Evolutionary conservation across 208 protist genomes (phyloP).

Genomic region (Leptomonas pyrrhocoris): DNA sequence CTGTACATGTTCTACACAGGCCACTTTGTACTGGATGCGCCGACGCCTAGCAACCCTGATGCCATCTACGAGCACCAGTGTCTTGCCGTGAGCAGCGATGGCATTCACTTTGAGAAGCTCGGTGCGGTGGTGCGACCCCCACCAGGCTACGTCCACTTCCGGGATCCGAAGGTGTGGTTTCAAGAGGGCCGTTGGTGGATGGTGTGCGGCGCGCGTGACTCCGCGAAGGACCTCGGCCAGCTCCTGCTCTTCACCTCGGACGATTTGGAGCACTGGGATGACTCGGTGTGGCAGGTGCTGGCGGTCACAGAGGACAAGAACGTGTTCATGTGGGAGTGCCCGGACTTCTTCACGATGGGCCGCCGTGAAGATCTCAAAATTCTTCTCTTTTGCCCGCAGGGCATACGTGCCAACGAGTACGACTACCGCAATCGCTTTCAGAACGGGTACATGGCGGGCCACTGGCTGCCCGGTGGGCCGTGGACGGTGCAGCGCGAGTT

Average conservation of each 20-base stretch:
- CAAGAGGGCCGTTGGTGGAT: constrained; percentile 48
- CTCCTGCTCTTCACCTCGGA: constrained; percentile 41
- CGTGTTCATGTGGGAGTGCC: constrained; percentile 67
- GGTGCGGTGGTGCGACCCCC: constrained; percentile 37
- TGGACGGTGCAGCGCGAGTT: constrained; percentile 36
- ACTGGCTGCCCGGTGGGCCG: constrained; percentile 9
- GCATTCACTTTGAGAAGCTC: constrained; percentile 42
- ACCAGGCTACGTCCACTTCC: constrained; percentile 41
- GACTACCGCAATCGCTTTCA: constrained; percentile 49
- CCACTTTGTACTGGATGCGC: constrained; percentile 38
- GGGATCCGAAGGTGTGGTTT: constrained; percentile 52
- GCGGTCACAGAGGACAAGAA: constrained; percentile 40
- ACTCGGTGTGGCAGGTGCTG: constrained; percentile 35
- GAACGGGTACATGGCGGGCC: constrained; percentile 41
- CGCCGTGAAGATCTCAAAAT: constrained; percentile 12
- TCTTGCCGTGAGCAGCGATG: constrained; percentile 53
- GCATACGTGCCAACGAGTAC: constrained; percentile 23
- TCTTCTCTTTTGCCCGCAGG: constrained; percentile 52
- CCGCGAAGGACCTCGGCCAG: constrained; percentile 40
- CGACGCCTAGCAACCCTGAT: constrained; percentile 26
- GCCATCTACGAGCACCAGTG: constrained; percentile 57
- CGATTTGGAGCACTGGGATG: constrained; percentile 39
- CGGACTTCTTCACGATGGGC: constrained; percentile 56
- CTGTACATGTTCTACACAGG: constrained; percentile 68
- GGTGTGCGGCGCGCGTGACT: constrained; percentile 46